phyloP scores from a whole-genome alignment of 2,329 filamentous ascomycete genomes.

The Ophiocordyceps sinensis region DNA sequence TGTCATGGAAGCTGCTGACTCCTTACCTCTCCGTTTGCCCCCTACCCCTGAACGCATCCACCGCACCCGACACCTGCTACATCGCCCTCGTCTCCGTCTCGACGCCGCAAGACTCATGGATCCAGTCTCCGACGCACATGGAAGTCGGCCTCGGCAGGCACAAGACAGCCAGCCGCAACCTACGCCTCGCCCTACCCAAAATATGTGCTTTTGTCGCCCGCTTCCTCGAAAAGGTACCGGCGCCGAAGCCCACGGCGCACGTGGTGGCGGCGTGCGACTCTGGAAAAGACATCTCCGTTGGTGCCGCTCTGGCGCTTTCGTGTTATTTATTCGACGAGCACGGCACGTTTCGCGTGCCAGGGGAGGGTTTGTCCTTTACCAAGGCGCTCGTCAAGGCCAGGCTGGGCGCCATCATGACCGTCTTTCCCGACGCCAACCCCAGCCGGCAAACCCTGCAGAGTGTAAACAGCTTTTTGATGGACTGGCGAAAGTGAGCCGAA shows the following conservation, averaged over 20 bases:
- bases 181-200: conserved; percentile 55
- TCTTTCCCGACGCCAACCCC: conserved; percentile 67
- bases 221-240: conserved; percentile 14
- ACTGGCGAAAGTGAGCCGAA: conserved; percentile 20
- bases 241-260: conserved; percentile 1
- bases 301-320: conserved; percentile 58
- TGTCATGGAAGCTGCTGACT: conserved; percentile 15
- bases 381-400: conserved; percentile 66
- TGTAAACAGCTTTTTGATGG: conserved; percentile 82
- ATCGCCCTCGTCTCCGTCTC: conserved; percentile 28
- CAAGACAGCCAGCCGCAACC: conserved; percentile 69
- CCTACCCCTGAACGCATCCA: conserved; percentile 11
- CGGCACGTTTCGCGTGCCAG: conserved; percentile 27
- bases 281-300: conserved; percentile 69
- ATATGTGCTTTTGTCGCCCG: conserved; percentile 41
- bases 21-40: conserved; percentile 21
- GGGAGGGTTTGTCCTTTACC: conserved; percentile 30
- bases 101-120: conserved; percentile 29
- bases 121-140: conserved; percentile 23
- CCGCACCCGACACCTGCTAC: conserved; percentile 15
- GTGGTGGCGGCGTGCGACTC: conserved; percentile 57
- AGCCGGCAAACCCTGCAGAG: conserved; percentile 77
- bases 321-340: conserved; percentile 58
- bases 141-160: conserved; percentile 52
- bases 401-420: conserved; percentile 70